These are phyloP conservation scores for Saccharomycodes ludwigii DNA, from an alignment of 805 yeast genomes.

Conservation along the genomic window DNA sequence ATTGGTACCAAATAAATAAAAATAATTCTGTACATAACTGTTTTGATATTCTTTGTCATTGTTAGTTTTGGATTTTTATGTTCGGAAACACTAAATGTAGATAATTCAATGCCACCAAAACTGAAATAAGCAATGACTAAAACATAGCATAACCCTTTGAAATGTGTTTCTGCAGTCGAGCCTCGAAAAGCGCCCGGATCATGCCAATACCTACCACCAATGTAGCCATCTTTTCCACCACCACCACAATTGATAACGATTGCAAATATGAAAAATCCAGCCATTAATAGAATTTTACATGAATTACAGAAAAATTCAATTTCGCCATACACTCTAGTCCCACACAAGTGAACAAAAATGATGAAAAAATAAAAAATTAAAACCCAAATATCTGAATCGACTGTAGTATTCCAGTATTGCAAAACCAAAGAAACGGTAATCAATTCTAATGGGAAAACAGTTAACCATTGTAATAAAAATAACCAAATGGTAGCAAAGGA, in stretches of 20 bases:
- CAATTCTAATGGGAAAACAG: slow-evolving; percentile 50
- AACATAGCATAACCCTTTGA: slow-evolving; percentile 53
- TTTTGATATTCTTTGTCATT: slow-evolving; percentile 57
- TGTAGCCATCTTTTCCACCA: slow-evolving; percentile 36
- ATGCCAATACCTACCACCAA: slow-evolving; percentile 49
- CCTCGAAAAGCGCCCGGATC: slow-evolving; percentile 52
- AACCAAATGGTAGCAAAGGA: slow-evolving; percentile 53
- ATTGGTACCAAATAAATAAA: slow-evolving; percentile 44
- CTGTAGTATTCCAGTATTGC: slow-evolving; percentile 41
- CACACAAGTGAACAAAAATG: slow-evolving; percentile 34
- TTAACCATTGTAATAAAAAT: slow-evolving; percentile 51
- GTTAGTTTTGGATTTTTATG: slow-evolving; percentile 47
- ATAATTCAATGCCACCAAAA: slow-evolving; percentile 53
- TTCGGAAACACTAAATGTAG: slow-evolving; percentile 63
- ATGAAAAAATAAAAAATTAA: slow-evolving; percentile 37
- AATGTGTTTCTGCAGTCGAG: slow-evolving; percentile 25
- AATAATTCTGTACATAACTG: slow-evolving; percentile 56
- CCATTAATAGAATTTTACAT: slow-evolving; percentile 49
- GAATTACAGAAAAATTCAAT: slow-evolving; percentile 54
- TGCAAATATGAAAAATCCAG: slow-evolving; percentile 46
- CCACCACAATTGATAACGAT: slow-evolving; percentile 30
- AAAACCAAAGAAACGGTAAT: slow-evolving; percentile 55
- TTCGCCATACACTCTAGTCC: slow-evolving; percentile 49
- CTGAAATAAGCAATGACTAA: slow-evolving; percentile 60
- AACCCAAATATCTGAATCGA: slow-evolving; percentile 48